Evolutionary conservation across 331 rosid species (phyloP), one percentile per base, ranked within the genome.

Genomic region (Stylosanthes scabra): DNA sequence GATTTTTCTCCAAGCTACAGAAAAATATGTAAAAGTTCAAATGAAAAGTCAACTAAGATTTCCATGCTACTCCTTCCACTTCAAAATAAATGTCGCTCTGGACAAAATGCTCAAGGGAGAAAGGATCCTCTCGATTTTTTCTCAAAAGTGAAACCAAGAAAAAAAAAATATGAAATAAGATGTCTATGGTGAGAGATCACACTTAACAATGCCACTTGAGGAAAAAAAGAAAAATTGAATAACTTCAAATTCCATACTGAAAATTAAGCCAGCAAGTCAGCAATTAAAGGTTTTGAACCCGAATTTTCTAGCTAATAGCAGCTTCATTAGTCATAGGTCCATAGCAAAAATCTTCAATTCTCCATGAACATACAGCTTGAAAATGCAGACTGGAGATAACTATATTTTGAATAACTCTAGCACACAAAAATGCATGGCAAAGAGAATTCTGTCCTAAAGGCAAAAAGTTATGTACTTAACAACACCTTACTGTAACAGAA

Each of bases 361-460:
- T 25, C 64, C 42, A 41, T 70, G 54, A 71, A 15, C 59, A 59
- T 47, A 29, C 13, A 16, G 9, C 69, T 60, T 15, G 51, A 31
- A 47, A 47, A 72, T 47, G 60, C 68, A 72, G 40, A 45, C 40
- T 60, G 49, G 59, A 72, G 60, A 59, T 72, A 37, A 72, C 34
- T 6, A 55, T 41, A 55, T n/a, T 14, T 15, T 42, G 71, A 41
- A 70, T 42, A 56, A 11, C 49, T 39, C 42, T 8, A 13, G 12
- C 59, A 71, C 59, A 46, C 9, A 47, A 57, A 49, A 47, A 11
- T 20, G 27, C 10, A 60, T 47, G 60, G 39, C 28, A 62, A 37
- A 34, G 15, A 15, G 13, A 47, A 29, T 50, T 14, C 9, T 46
- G 14, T 28, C 59, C n/a, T 46, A 9, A 11, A 11, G 9, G 41